Percentiles rank a stretch among this genome's conserved stretches.
Evolutionary conservation across 2,329 filamentous ascomycete species (phyloP).

Genomic region (Penicillium psychrosexuale): DNA sequence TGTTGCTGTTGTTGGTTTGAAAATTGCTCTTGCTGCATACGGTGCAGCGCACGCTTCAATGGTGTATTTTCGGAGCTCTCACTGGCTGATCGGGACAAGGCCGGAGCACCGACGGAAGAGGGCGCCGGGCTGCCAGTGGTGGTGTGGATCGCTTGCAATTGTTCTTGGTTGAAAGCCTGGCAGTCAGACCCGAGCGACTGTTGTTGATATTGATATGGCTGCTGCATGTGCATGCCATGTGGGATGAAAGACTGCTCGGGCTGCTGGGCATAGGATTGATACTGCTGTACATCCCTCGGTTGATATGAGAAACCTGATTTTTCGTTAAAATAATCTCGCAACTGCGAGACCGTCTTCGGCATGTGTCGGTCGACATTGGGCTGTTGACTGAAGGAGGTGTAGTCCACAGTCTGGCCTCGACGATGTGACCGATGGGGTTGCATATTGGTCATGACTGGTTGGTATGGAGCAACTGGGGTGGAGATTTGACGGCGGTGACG

Average conservation of each 20-base stretch:
- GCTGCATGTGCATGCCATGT: conserved; percentile 6
- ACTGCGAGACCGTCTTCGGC: conserved; percentile 25
- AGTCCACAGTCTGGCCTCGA: conserved; percentile 81
- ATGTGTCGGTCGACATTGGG: conserved; percentile 17
- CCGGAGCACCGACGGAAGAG: conserved; percentile 15
- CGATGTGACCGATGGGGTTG: conserved; percentile 58
- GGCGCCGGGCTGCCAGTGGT: conserved; percentile 32
- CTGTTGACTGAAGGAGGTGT: conserved; percentile 57
- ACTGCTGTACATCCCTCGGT: conserved; percentile 14
- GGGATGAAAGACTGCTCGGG: conserved; percentile 46
- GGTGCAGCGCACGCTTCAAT: conserved; percentile 26
- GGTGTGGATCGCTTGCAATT: conserved; percentile 31
- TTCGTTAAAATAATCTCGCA: conserved; percentile 29
- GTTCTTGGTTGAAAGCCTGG: conserved; percentile 31
- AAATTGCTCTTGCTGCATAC: conserved; percentile 31
- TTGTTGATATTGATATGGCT: conserved; percentile 30
- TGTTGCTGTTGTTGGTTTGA: conserved; percentile 23
- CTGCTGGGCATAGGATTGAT: conserved; percentile 30
- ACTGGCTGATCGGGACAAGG: conserved; percentile 22
- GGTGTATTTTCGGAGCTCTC: conserved; percentile 20
- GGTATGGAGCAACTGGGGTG: conserved; percentile 68
- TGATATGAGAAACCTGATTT: conserved; percentile 24
- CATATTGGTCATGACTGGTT: conserved; percentile 61
- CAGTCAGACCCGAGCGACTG: conserved; percentile 26
- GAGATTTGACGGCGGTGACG: conserved; percentile 85